phyloP scores from a whole-genome alignment of 108 stramenopile species.

The Nannochloropsis gaditana region DNA sequence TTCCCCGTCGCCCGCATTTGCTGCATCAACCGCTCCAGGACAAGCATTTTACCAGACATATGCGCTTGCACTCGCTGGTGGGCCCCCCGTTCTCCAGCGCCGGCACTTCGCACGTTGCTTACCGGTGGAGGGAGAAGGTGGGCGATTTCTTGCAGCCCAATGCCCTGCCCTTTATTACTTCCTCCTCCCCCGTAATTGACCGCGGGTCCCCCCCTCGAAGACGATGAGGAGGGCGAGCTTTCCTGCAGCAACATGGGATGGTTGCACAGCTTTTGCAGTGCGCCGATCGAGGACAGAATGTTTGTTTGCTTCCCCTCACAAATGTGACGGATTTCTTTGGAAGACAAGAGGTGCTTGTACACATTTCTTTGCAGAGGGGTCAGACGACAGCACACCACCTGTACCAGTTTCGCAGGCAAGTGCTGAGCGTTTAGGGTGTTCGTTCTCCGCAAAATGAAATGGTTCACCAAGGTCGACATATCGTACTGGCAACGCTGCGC shows the following conservation, averaged over 20 bases:
- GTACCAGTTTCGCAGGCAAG: slow-evolving; percentile 93
- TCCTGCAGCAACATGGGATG: slow-evolving; percentile 77
- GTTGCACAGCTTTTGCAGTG: slow-evolving; percentile 81
- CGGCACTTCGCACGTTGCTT: slow-evolving; percentile 83
- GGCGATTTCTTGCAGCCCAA: slow-evolving; percentile 26
- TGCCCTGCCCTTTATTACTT: background rate
- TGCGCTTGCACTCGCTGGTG: slow-evolving; percentile 23
- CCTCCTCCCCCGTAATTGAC: slow-evolving; percentile 14
- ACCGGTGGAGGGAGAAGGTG: slow-evolving; percentile 89
- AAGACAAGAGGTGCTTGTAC: slow-evolving; percentile 80
- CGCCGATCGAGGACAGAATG: slow-evolving; percentile 81
- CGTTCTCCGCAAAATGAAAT: slow-evolving; percentile 89
- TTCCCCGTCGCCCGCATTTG: slow-evolving; percentile 79
- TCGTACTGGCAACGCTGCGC: slow-evolving; percentile 79
- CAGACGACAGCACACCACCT: slow-evolving; percentile 90
- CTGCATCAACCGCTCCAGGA: slow-evolving; percentile 80
- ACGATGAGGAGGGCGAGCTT: slow-evolving; percentile 50
- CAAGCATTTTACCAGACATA: slow-evolving; percentile 81
- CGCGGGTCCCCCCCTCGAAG: background rate
- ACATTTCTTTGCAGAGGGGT: slow-evolving; percentile 89
- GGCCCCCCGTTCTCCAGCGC: slow-evolving; percentile 59
- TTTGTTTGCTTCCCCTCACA: slow-evolving; percentile 94
- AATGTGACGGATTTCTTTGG: slow-evolving; percentile 88
- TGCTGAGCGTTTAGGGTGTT: slow-evolving; percentile 94
- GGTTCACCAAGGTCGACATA: slow-evolving; percentile 80